Evolutionary conservation across 108 stramenopile species (phyloP).

Genomic region (Schizochytrium sp.): DNA sequence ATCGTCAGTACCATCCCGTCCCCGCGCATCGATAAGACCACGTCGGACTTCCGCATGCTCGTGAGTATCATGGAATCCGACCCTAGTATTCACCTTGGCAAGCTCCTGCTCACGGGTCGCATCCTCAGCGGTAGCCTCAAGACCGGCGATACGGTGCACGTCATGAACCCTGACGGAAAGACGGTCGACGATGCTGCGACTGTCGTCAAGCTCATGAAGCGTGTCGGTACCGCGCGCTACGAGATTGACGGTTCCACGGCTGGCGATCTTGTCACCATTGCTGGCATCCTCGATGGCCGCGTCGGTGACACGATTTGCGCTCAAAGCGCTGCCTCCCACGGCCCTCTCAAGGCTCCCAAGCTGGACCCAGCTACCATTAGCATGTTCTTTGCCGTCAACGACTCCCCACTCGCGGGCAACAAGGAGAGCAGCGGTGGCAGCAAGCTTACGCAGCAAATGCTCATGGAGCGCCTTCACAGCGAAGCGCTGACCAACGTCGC

Average conservation of each 20-base stretch:
- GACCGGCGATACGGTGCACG: constrained; percentile 11
- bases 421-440: constrained; percentile 70
- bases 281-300: constrained; percentile 73
- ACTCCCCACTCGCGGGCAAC: constrained; percentile 85
- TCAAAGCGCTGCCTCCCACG: constrained; percentile 49
- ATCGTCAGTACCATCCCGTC: constrained; percentile 60
- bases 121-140: neutral
- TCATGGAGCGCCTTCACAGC: constrained; percentile 90
- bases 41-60: constrained; percentile 54
- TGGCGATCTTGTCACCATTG: constrained; percentile 97
- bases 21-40: constrained; percentile 54
- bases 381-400: constrained; percentile 98
- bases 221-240: constrained; percentile 38
- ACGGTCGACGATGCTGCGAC: neutral
- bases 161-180: neutral
- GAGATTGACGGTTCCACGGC: constrained; percentile 76
- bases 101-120: neutral
- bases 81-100: constrained; percentile 17
- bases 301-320: constrained; percentile 85
- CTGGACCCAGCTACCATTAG: constrained; percentile 97
- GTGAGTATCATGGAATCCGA: constrained; percentile 78
- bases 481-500: constrained; percentile 94
- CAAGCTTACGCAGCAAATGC: constrained; percentile 86
- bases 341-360: constrained; percentile 81
- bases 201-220: constrained; percentile 21